Evolutionary conservation across 1,139 yeast species (phyloP).

Genomic region (Debaryomyces sp.): DNA sequence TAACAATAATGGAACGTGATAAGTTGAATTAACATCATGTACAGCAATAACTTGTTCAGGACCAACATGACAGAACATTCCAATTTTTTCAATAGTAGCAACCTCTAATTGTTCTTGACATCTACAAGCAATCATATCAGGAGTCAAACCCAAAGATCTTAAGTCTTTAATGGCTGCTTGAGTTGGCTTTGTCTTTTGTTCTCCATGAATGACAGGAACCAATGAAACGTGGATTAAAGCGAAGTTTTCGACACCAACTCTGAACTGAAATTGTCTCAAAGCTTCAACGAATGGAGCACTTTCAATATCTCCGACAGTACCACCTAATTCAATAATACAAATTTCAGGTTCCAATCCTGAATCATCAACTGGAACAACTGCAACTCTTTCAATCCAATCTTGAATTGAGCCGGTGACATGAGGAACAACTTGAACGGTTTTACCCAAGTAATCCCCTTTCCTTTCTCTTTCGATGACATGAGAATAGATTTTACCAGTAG

Average conservation of each 20-base stretch:
- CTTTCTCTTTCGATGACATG: slow-evolving; percentile 94
- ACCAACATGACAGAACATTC: slow-evolving; percentile 99
- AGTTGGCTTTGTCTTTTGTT: slow-evolving; percentile 98
- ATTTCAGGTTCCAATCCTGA: slow-evolving; percentile 88
- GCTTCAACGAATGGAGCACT: slow-evolving; percentile 99
- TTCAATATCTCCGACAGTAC: slow-evolving; percentile 99
- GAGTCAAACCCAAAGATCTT: slow-evolving; percentile 90
- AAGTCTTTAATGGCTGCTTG: slow-evolving; percentile 98
- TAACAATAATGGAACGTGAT: slow-evolving; percentile 92
- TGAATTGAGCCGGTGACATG: slow-evolving; percentile 96
- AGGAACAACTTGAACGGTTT: slow-evolving; percentile 99
- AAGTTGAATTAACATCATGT: slow-evolving; percentile 95
- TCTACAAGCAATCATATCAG: slow-evolving; percentile 98
- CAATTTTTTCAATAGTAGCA: slow-evolving; percentile 89
- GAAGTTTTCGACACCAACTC: slow-evolving; percentile 92
- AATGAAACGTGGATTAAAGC: slow-evolving; percentile 95
- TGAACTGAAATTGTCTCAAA: slow-evolving; percentile 95
- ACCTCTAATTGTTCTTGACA: slow-evolving; percentile 82
- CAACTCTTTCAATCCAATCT: slow-evolving; percentile 96
- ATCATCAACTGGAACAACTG: slow-evolving; percentile 90
- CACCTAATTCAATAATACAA: slow-evolving; percentile 96
- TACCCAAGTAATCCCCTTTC: slow-evolving; percentile 96
- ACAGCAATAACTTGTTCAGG: slow-evolving; percentile 96
- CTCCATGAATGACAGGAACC: slow-evolving; percentile 97
- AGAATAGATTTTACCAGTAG: slow-evolving; percentile 96